Evolutionary conservation across 345 rosid genomes (phyloP), one percentile per base, ranked within the genome.

Genomic region (Murraya paniculata): DNA sequence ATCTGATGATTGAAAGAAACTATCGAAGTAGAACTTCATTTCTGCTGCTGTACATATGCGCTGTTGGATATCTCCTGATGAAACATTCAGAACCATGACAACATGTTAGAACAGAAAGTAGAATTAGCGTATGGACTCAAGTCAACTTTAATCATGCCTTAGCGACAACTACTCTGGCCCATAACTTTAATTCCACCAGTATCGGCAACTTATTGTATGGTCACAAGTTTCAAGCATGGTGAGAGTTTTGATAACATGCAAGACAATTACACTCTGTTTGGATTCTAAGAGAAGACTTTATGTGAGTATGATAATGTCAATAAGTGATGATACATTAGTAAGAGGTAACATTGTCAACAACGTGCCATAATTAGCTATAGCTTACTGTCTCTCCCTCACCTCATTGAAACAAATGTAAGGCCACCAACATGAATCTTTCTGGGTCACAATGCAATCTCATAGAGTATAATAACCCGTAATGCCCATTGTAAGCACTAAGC

Each of bases 1-100:
- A 39, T 35, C 77, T 41, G 91, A 76, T 58, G 84, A 50, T 57
- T 79, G 82, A 78, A 89, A 78, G 78, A 93, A 88, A 67, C 71
- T 82, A 75, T 84, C 82, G 6, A 92, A 88, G 84, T 95, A 94
- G 85, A 91, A 87, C 79, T 85, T 91, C 84, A 89, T 75, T 84
- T 95, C 99, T 28, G 97, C 97, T 70, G 83, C 91, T 53, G 98
- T 88, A 82, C 98, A 95, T 35, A 95, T 59, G 60, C 94, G 88
- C 79, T 19, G 39, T 25, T 64, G 39, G 11, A 91, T 30, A 79
- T 84, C 87, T 78, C 93, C 98, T 96, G 74, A 80, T 75, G 57
- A 81, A 84, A 77, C 77, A 72, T 56, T 11, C 68, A 48, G 71
- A 64, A 77, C 33, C 79, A 59, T 22, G 31, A 76, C 5, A 39